Percentiles rank a stretch among this genome's conserved stretches.
Conservation (phyloP, 208 protist genomes). For the Kentomonas sorsogonicus region DNA sequence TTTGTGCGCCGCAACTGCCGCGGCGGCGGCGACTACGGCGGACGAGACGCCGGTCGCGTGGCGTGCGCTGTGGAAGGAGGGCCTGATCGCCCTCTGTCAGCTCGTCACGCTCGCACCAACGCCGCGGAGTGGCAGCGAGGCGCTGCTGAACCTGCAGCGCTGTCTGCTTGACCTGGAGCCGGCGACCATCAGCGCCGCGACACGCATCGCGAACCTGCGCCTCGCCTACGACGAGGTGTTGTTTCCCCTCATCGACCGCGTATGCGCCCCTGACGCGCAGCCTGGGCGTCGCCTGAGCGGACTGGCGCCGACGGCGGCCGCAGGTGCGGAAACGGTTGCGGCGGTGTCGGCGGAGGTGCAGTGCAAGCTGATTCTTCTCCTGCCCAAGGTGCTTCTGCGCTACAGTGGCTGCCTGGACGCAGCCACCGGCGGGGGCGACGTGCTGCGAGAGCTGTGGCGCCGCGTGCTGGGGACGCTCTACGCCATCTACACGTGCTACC, state of each 20-base stretch:
- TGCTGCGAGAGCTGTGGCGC: slow-evolving; percentile 57
- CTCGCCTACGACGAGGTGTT: slow-evolving; percentile 80
- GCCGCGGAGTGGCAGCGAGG: slow-evolving; percentile 32
- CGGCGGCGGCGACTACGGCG: too few relatives aligned
- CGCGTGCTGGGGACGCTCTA: slow-evolving; percentile 71
- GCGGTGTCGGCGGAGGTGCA: slow-evolving; percentile 7
- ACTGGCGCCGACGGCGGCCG: too few relatives aligned
- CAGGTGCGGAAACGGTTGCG: background rate
- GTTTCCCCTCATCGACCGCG: slow-evolving; percentile 65
- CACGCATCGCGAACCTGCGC: slow-evolving; percentile 18
- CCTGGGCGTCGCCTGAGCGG: too few relatives aligned
- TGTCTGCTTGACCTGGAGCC: slow-evolving; percentile 51
- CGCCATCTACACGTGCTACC: slow-evolving; percentile 55
- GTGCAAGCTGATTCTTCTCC: slow-evolving; percentile 46
- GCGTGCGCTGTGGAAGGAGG: slow-evolving; percentile 38
- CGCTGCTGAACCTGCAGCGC: slow-evolving; percentile 54
- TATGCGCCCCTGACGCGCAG: slow-evolving; percentile 27
- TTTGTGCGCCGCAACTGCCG: too few relatives aligned
- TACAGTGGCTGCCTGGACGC: slow-evolving; percentile 29
- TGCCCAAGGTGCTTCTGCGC: slow-evolving; percentile 70
- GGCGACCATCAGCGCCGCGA: slow-evolving; percentile 17
- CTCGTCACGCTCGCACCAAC: slow-evolving; percentile 38
- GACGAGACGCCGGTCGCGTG: slow-evolving; percentile 12
- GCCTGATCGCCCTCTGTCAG: slow-evolving; percentile 35
- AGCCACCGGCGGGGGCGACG: slow-evolving; percentile 14